Percentiles rank a stretch among this genome's conserved stretches.
Conservation (phyloP, 495 filamentous ascomycete species). For the Cryomyces minteri region DNA sequence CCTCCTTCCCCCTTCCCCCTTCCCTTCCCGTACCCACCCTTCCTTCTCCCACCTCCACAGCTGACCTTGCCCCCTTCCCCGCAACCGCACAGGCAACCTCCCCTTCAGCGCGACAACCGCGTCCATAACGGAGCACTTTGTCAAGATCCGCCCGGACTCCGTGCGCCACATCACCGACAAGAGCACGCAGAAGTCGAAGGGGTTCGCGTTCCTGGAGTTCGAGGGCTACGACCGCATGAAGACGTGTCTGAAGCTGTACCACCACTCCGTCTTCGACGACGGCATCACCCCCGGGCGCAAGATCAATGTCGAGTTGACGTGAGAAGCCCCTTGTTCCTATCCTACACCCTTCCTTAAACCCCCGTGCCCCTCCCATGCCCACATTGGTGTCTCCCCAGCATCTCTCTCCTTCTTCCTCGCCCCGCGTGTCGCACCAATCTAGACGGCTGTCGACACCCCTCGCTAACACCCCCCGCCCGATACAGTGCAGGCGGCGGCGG, state of each 20-base stretch:
- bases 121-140: constrained; percentile 55
- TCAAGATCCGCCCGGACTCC: constrained; percentile 46
- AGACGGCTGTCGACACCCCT: too few species aligned
- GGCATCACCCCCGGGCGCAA: constrained; percentile 37
- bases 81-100: constrained; percentile 45
- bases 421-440: background rate
- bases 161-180: constrained; percentile 63
- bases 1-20: constrained; percentile 1
- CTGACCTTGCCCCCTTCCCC: too few species aligned
- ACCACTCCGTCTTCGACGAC: constrained; percentile 71
- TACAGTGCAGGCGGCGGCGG: constrained; percentile 39
- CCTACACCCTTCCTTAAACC: background rate
- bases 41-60: too few species aligned
- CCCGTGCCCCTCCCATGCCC: background rate
- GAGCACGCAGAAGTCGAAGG: constrained; percentile 51
- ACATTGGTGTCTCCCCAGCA: too few species aligned
- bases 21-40: too few species aligned
- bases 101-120: constrained; percentile 62
- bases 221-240: constrained; percentile 80
- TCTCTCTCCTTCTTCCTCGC: background rate
- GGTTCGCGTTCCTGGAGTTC: constrained; percentile 89
- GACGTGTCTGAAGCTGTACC: constrained; percentile 73
- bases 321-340: background rate
- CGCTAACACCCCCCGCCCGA: too few species aligned
- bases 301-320: constrained; percentile 79